Base-by-base conservation (phyloP, 352 stramenopile species). In the Elongisporangium senticosum region DNA sequence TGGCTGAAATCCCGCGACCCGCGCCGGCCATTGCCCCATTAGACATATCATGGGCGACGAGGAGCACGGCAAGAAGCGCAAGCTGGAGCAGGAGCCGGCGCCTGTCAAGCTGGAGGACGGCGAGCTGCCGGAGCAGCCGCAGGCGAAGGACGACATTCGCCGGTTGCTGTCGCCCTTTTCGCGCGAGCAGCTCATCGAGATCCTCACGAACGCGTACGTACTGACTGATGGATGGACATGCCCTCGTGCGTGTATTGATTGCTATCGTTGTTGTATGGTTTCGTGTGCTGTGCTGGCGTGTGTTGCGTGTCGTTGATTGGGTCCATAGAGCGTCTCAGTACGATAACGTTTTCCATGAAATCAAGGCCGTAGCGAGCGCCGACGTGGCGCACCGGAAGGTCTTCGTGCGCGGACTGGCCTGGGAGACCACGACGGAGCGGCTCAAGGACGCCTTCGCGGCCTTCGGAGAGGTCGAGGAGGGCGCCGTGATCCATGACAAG, bases 351-450 rank as follows among this genome's bases (percentile, higher is more conserved):
- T 75, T 79, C 53, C 59, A 75, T 51, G 74, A 83, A 64, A 74
- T 93, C 57, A 87, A 83, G 65, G 61, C 69, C 23, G 68, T 75
- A 61, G 77, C 68, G 19, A 85, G 71, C 53, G 67, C 66, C 23
- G 73, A 83, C 65, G 53, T 89, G n/a, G 62, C 64, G 47, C 75
- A 88, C 55, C 73, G 83, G 63, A 89, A 89, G 60, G 72, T 93
- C 40, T 86, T 88, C 64, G 75, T 93, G 63, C 71, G 72, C 51
- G 77, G 75, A 13, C 70, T 93, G 49, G 67, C 83, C 37, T 82
- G 71, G 71, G 68, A 87, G 61, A 87, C 74, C 24, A 77, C 68
- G 58, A 72, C 61, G 33, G 74, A 87, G 48, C 49, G 59, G 22
- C 63, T 93, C 49, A 79, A 74, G 51, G 51, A 68, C 23, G 63